These are phyloP conservation scores for Salix udensis DNA, from an alignment of 345 rosid species.

Conservation along the genomic window DNA sequence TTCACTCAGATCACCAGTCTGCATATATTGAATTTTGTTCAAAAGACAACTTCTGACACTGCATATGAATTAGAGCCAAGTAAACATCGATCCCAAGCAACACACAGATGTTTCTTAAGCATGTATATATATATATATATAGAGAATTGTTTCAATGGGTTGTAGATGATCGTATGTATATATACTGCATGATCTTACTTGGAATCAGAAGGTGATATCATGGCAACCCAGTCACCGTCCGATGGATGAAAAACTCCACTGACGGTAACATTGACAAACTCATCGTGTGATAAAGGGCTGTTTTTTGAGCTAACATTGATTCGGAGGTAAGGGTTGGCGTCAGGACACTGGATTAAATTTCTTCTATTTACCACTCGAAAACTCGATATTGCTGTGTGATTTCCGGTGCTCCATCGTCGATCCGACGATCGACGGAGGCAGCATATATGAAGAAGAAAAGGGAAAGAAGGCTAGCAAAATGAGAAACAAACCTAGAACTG, in stretches of 20 bases:
- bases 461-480: not conserved
- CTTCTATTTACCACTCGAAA: conserved; percentile 55
- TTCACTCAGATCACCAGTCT: conserved; percentile 49
- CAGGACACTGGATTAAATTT: conserved; percentile 25
- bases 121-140: too few relatives aligned
- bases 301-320: conserved; percentile 18
- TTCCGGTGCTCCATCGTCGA: conserved; percentile 32
- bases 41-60: conserved; percentile 41
- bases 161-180: not conserved
- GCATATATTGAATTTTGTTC: conserved; percentile 29
- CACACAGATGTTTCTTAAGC: not conserved
- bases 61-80: conserved; percentile 1
- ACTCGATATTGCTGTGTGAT: conserved; percentile 45
- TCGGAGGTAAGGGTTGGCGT: conserved; percentile 23
- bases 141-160: not conserved
- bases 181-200: conserved; percentile 29
- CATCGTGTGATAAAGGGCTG: conserved; percentile 31
- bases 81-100: not conserved
- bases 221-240: conserved; percentile 51
- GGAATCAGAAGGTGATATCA: conserved; percentile 57
- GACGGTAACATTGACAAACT: conserved; percentile 40
- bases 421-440: conserved; percentile 33
- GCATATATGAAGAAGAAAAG: not conserved
- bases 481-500: not conserved
- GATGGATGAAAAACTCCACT: conserved; percentile 44